phyloP scores from a whole-genome alignment of 1,284 basidiomycete genomes.

The Anthracocystis setariae region DNA sequence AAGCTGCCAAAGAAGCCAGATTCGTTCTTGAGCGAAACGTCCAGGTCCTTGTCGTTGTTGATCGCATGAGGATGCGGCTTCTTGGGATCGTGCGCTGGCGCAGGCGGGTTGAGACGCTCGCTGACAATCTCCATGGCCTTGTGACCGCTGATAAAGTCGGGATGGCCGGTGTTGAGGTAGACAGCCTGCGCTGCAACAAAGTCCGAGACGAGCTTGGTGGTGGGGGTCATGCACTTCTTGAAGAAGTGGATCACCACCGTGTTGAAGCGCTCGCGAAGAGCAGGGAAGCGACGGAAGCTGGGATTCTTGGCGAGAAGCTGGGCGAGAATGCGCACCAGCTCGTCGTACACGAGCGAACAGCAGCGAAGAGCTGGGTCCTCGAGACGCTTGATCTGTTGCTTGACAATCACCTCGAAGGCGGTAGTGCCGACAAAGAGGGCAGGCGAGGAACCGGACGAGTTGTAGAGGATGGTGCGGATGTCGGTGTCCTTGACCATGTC shows the following conservation, averaged over 20 bases:
- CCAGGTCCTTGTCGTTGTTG: constrained; percentile 93
- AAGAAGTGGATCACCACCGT: constrained; percentile 95
- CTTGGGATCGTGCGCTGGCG: constrained; percentile 45
- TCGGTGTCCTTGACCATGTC: constrained; percentile 91
- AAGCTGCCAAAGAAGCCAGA: constrained; percentile 95
- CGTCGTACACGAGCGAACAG: constrained; percentile 98
- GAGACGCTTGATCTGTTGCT: constrained; percentile 96
- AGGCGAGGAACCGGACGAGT: constrained; percentile 95
- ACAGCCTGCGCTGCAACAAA: constrained; percentile 96
- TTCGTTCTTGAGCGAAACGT: constrained; percentile 83
- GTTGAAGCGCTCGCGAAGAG: constrained; percentile 89
- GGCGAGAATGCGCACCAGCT: constrained; percentile 98
- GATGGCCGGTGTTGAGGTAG: constrained; percentile 99
- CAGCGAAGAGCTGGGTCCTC: constrained; percentile 93
- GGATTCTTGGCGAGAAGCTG: constrained; percentile 90
- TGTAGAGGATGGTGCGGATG: constrained; percentile 96
- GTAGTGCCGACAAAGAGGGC: constrained; percentile 96
- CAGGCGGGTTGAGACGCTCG: constrained; percentile 77
- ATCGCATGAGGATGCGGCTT: constrained; percentile 71
- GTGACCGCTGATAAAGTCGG: constrained; percentile 90
- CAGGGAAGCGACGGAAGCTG: constrained; percentile 93
- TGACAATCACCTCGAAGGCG: constrained; percentile 96
- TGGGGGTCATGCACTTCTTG: constrained; percentile 92
- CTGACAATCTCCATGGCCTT: constrained; percentile 91
- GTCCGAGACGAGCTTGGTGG: constrained; percentile 93